Evolutionary conservation across 2,329 filamentous ascomycete species (phyloP).

Genomic region (Pseudogymnoascus sp.): DNA sequence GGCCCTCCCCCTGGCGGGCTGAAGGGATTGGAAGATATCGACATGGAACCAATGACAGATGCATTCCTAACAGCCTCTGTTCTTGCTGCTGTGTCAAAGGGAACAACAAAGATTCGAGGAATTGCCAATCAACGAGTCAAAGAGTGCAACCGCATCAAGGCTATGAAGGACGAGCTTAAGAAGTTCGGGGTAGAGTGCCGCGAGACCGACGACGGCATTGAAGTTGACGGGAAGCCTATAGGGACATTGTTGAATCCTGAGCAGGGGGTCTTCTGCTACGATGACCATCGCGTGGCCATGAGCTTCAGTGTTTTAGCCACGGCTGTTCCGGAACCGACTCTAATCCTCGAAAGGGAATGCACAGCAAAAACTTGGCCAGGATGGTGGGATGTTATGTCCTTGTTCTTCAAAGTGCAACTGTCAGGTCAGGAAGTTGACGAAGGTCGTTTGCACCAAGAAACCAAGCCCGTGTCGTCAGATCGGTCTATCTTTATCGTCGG

Average conservation of each 20-base stretch:
- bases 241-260: conserved; percentile 46
- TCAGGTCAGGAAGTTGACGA: conserved; percentile 55
- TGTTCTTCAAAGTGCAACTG: conserved; percentile 70
- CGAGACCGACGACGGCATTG: conserved; percentile 92
- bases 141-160: conserved; percentile 92
- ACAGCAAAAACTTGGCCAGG: conserved; percentile 97
- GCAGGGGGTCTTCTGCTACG: conserved; percentile 82
- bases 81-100: conserved; percentile 79
- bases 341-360: conserved; percentile 86
- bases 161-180: conserved; percentile 89
- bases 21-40: conserved; percentile 70
- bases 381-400: conserved; percentile 88
- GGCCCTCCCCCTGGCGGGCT: conserved; percentile 72
- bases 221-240: conserved; percentile 51
- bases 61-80: conserved; percentile 94
- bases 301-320: conserved; percentile 88
- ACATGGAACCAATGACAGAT: conserved; percentile 99
- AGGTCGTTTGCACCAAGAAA: conserved; percentile 28
- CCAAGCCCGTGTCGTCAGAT: conserved; percentile 35
- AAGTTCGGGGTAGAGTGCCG: conserved; percentile 86
- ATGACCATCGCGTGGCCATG: conserved; percentile 97
- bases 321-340: conserved; percentile 61
- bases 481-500: conserved; percentile 89
- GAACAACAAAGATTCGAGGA: conserved; percentile 78
- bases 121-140: conserved; percentile 98